phyloP scores from a whole-genome alignment of 139 green algal species.

The Marvania coccoides region DNA sequence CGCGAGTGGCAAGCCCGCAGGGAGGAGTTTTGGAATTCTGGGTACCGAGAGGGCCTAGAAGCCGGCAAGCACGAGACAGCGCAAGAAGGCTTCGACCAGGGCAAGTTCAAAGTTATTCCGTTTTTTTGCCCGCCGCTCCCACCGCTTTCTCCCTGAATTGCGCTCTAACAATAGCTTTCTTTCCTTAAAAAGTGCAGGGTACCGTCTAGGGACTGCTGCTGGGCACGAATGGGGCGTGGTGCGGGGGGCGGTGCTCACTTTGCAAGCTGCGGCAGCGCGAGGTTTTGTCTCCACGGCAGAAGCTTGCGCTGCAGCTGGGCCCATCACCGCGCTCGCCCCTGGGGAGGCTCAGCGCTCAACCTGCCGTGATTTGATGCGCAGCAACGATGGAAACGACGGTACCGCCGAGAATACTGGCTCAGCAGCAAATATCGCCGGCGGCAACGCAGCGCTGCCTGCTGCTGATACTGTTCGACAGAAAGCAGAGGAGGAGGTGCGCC shows the following conservation, averaged over 20 bases:
- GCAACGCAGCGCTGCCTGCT: too few relatives aligned
- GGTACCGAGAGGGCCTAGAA: constrained; percentile 23
- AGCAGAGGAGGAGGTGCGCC: too few relatives aligned
- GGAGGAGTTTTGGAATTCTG: constrained; percentile 13
- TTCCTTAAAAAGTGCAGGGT: constrained; percentile 15
- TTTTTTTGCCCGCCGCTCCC: neutral
- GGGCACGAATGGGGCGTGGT: constrained; percentile 18
- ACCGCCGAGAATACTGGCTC: too few relatives aligned
- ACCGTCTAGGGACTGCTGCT: constrained; percentile 1
- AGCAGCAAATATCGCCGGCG: too few relatives aligned
- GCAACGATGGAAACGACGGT: too few relatives aligned
- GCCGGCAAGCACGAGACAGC: constrained; percentile 27
- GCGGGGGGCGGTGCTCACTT: neutral
- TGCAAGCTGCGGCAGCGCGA: neutral
- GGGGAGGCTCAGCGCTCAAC: too few relatives aligned
- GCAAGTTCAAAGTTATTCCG: neutral
- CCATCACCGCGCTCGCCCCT: neutral
- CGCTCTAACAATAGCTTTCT: too few relatives aligned
- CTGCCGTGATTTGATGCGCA: too few relatives aligned
- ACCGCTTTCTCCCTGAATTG: too few relatives aligned
- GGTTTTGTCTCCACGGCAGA: neutral
- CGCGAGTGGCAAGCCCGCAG: constrained; percentile 18
- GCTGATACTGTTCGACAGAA: too few relatives aligned
- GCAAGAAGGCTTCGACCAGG: constrained; percentile 26
- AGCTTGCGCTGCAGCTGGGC: neutral